Evolutionary conservation across 1,139 yeast species (phyloP).

Genomic region (Suhomyces wounanorum): DNA sequence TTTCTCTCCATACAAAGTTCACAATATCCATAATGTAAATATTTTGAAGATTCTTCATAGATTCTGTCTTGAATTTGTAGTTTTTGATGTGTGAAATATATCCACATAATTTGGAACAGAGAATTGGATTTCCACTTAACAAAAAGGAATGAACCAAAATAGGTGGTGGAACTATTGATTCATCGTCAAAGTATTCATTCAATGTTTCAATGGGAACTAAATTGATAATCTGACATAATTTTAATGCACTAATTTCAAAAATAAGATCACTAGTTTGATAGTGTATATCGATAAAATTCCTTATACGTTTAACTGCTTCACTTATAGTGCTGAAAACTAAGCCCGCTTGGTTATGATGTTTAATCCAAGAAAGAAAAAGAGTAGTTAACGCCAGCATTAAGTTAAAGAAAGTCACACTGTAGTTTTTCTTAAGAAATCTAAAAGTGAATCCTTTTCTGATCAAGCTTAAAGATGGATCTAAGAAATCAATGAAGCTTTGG

Average conservation of each 20-base stretch:
- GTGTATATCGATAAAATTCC: constrained; percentile 9
- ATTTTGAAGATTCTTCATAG: constrained; percentile 46
- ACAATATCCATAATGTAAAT: constrained; percentile 60
- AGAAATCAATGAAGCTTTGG: constrained; percentile 6
- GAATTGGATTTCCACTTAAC: constrained; percentile 42
- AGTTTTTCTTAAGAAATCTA: neutral
- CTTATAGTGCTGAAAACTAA: constrained; percentile 12
- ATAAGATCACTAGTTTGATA: neutral
- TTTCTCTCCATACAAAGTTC: constrained; percentile 65
- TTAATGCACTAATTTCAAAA: constrained; percentile 7
- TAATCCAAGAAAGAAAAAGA: constrained; percentile 9
- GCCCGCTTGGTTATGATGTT: neutral
- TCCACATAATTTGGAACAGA: constrained; percentile 51
- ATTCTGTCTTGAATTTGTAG: constrained; percentile 29
- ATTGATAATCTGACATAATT: constrained; percentile 16
- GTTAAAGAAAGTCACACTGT: neutral
- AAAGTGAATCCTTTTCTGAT: neutral
- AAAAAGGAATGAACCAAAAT: constrained; percentile 37
- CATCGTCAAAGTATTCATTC: constrained; percentile 16
- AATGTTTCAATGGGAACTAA: constrained; percentile 13
- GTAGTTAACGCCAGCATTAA: constrained; percentile 7
- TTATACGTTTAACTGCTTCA: constrained; percentile 12
- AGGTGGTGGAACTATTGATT: constrained; percentile 38
- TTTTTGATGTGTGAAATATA: constrained; percentile 49
- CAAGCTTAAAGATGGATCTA: constrained; percentile 1